Conservation (phyloP, 495 filamentous ascomycete genomes). For the Platismatia glauca region DNA sequence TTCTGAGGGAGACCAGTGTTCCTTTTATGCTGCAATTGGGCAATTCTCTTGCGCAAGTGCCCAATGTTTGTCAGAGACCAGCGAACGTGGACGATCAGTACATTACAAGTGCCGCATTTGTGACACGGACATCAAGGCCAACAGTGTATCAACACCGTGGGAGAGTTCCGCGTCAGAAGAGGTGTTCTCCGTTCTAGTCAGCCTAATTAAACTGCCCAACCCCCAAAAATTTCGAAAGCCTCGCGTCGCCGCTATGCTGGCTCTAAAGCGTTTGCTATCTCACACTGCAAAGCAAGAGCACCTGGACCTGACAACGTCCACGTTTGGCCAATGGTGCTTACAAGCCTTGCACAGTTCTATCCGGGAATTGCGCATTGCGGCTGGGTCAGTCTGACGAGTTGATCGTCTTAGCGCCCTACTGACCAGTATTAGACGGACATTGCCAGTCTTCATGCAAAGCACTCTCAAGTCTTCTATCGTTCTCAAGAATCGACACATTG, state of each 20-base stretch:
- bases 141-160: slow-evolving; percentile 15
- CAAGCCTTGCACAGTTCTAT: slow-evolving; percentile 70
- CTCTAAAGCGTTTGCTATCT: slow-evolving; percentile 55
- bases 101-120: slow-evolving; percentile 37
- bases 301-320: slow-evolving; percentile 56
- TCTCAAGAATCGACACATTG: slow-evolving; percentile 55
- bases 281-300: slow-evolving; percentile 50
- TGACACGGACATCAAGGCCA: slow-evolving; percentile 19
- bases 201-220: slow-evolving; percentile 46
- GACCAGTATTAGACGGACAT: slow-evolving; percentile 45
- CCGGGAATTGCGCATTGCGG: slow-evolving; percentile 76
- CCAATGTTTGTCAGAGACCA: not conserved
- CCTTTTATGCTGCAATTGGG: slow-evolving; percentile 17
- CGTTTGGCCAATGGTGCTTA: slow-evolving; percentile 70
- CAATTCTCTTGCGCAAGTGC: slow-evolving; percentile 19
- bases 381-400: slow-evolving; percentile 42
- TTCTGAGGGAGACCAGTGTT: slow-evolving; percentile 22
- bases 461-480: slow-evolving; percentile 38
- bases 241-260: slow-evolving; percentile 64
- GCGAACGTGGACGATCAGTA: not conserved
- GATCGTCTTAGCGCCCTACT: slow-evolving; percentile 18
- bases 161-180: slow-evolving; percentile 33
- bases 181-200: slow-evolving; percentile 44
- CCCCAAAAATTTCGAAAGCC: slow-evolving; percentile 52
- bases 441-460: slow-evolving; percentile 56